Conservation (phyloP, 2,329 filamentous ascomycete species). For the Alternaria atra region DNA sequence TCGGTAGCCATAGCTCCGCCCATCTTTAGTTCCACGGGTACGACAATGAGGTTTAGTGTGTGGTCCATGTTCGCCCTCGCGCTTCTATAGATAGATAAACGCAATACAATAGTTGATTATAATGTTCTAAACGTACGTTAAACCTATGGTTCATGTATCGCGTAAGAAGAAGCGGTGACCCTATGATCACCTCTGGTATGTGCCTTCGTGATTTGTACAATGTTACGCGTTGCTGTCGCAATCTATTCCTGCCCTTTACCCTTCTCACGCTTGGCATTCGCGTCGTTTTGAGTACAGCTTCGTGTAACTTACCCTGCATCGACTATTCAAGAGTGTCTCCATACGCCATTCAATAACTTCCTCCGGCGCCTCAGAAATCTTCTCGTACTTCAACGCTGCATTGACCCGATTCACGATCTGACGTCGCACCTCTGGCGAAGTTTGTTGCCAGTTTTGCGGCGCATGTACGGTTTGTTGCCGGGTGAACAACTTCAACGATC, state of each 20-base stretch:
- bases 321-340: neutral
- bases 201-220: too few relatives aligned
- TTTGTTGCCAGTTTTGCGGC: neutral
- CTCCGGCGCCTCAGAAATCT: neutral
- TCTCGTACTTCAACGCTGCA: neutral
- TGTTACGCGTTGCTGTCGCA: too few relatives aligned
- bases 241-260: too few relatives aligned
- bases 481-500: neutral
- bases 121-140: neutral
- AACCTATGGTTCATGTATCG: too few relatives aligned
- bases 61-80: neutral
- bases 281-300: neutral
- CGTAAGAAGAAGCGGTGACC: too few relatives aligned
- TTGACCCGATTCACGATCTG: neutral
- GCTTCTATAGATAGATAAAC: constrained; percentile 1
- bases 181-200: too few relatives aligned
- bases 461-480: neutral
- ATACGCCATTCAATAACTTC: neutral
- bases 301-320: neutral
- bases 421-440: neutral
- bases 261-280: too few relatives aligned
- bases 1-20: neutral
- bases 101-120: neutral
- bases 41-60: neutral
- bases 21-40: neutral